phyloP scores from a whole-genome alignment of 2,329 filamentous ascomycete species.

The Juglanconis sp. region DNA sequence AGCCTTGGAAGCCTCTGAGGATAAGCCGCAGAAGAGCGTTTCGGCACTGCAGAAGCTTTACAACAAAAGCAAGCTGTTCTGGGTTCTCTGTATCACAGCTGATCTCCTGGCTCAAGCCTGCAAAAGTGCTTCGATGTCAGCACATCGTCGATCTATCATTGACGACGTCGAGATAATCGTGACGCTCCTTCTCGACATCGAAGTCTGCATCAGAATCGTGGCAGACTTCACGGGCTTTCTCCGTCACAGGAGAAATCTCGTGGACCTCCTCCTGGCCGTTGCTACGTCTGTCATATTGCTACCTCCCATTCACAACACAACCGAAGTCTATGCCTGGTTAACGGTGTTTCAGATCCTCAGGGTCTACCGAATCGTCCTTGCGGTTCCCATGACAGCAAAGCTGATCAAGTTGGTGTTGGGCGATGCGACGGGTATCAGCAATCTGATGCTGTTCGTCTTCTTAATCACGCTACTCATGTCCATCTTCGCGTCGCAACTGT shows the following conservation, averaged over 20 bases:
- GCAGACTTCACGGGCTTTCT: slow-evolving; percentile 82
- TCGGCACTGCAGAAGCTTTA: slow-evolving; percentile 67
- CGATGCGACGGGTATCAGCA: slow-evolving; percentile 87
- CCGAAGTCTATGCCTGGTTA: slow-evolving; percentile 77
- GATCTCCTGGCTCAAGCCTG: slow-evolving; percentile 77
- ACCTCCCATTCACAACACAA: slow-evolving; percentile 71
- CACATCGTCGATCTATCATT: slow-evolving; percentile 60
- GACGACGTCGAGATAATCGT: slow-evolving; percentile 69
- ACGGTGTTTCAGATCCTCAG: slow-evolving; percentile 91
- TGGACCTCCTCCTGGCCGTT: slow-evolving; percentile 77
- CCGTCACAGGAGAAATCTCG: slow-evolving; percentile 67
- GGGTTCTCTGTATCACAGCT: slow-evolving; percentile 76
- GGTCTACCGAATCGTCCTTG: slow-evolving; percentile 87
- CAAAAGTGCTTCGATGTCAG: slow-evolving; percentile 74
- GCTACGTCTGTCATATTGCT: slow-evolving; percentile 83
- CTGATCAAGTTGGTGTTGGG: slow-evolving; percentile 86
- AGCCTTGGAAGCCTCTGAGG: slow-evolving; percentile 32
- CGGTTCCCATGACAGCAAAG: slow-evolving; percentile 80
- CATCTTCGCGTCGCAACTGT: slow-evolving; percentile 89
- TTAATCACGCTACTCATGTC: slow-evolving; percentile 90
- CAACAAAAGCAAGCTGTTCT: slow-evolving; percentile 70
- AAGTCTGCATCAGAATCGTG: slow-evolving; percentile 76
- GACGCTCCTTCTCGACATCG: slow-evolving; percentile 73
- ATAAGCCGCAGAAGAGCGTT: slow-evolving; percentile 37
- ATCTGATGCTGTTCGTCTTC: slow-evolving; percentile 94